Evolutionary conservation across 1,139 yeast species (phyloP).

Genomic region (Yamadazyma sp.): DNA sequence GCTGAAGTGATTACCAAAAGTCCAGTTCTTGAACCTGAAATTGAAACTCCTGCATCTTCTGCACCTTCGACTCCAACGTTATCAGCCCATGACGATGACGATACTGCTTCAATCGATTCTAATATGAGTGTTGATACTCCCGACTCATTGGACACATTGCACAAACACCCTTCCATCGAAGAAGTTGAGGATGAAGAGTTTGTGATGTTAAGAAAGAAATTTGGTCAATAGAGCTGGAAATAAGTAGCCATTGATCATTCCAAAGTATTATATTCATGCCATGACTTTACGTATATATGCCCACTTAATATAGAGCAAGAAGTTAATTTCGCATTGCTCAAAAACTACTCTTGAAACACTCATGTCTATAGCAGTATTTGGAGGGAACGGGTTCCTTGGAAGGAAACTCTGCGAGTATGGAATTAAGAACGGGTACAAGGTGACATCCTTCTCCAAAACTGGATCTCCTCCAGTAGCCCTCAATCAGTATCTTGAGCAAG

Average conservation of each 20-base stretch:
- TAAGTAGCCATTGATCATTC: neutral
- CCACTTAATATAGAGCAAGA: neutral
- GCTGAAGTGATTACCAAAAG: constrained; percentile 14
- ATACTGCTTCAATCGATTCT: constrained; percentile 58
- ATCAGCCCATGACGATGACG: constrained; percentile 35
- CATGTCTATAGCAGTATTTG: constrained; percentile 61
- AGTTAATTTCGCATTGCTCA: neutral
- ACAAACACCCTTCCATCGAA: constrained; percentile 34
- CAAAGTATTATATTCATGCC: neutral
- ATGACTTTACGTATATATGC: neutral
- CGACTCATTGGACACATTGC: constrained; percentile 14
- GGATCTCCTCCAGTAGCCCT: constrained; percentile 51
- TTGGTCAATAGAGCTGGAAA: constrained; percentile 25
- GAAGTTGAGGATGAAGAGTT: constrained; percentile 50
- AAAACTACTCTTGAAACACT: no score
- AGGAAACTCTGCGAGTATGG: constrained; percentile 73
- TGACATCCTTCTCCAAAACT: constrained; percentile 61
- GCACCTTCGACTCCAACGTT: constrained; percentile 6
- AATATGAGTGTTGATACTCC: constrained; percentile 27
- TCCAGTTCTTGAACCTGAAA: constrained; percentile 13
- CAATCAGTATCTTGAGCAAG: constrained; percentile 52
- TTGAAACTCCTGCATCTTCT: constrained; percentile 13
- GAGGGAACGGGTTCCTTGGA: constrained; percentile 85
- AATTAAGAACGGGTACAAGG: constrained; percentile 58
- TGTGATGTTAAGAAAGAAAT: constrained; percentile 40